phyloP scores from a whole-genome alignment of 2,329 filamentous ascomycete species.

The Fusarium acutatum region DNA sequence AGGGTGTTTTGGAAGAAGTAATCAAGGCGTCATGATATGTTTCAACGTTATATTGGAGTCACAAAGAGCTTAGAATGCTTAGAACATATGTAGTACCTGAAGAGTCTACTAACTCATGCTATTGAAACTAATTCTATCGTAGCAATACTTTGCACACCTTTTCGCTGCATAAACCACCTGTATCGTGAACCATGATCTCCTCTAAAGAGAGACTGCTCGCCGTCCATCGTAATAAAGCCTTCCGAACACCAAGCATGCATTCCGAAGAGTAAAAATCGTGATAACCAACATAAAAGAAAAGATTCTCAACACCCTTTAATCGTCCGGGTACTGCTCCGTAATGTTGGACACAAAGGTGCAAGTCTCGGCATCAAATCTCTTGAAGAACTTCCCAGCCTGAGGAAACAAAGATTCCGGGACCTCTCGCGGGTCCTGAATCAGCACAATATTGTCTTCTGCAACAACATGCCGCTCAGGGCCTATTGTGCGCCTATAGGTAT shows the following conservation, averaged over 20 bases:
- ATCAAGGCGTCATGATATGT: constrained; percentile 39
- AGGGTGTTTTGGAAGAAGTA: constrained; percentile 63
- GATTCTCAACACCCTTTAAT: constrained; percentile 57
- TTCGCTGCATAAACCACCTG: not conserved
- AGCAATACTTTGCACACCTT: not conserved
- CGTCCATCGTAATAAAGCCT: not conserved
- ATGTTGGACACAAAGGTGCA: constrained; percentile 84
- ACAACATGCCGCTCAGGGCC: constrained; percentile 47
- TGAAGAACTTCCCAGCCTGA: constrained; percentile 86
- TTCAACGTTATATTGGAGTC: not conserved
- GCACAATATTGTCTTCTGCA: constrained; percentile 79
- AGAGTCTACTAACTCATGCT: not conserved
- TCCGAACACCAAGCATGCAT: constrained; percentile 4
- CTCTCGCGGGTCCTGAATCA: constrained; percentile 58
- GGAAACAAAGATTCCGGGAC: constrained; percentile 68
- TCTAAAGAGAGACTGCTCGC: not conserved
- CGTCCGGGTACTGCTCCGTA: constrained; percentile 84
- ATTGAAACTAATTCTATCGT: constrained; percentile 9
- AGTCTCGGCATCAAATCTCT: constrained; percentile 75
- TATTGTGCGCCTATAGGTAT: constrained; percentile 42
- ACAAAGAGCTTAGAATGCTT: not conserved
- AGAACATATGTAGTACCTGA: not conserved
- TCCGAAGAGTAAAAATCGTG: not conserved
- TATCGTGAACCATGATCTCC: not conserved
- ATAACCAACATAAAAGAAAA: not conserved